These are phyloP conservation scores for Cyberlindnera maritima DNA, from an alignment of 805 yeast species.

Conservation along the genomic window DNA sequence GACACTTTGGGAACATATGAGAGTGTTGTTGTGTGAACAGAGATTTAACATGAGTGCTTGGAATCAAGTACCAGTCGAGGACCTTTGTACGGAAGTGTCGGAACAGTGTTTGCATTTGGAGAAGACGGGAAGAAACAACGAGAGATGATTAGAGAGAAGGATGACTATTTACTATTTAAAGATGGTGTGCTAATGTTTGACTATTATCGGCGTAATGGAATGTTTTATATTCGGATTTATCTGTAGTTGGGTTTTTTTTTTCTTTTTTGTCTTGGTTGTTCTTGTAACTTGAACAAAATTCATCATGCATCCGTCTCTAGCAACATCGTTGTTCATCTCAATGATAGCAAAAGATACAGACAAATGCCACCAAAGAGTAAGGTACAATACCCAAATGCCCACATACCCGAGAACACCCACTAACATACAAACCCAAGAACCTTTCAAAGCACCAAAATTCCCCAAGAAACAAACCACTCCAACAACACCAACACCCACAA, in stretches of 20 bases:
- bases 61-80: constrained; percentile 17
- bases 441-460: constrained; percentile 17
- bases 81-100: constrained; percentile 11
- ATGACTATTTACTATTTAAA: no score
- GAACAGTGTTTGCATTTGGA: constrained; percentile 6
- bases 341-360: background rate
- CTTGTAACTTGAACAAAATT: no score
- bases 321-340: background rate
- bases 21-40: constrained; percentile 44
- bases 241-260: no score
- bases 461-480: constrained; percentile 14
- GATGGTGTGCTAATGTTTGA: no score
- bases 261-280: no score
- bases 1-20: constrained; percentile 51
- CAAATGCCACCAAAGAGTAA: constrained; percentile 23
- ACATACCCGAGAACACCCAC: no score
- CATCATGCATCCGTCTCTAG: no score
- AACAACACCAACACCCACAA: constrained; percentile 15
- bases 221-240: no score
- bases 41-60: constrained; percentile 41
- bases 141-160: background rate
- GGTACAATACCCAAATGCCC: constrained; percentile 5
- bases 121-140: constrained; percentile 1
- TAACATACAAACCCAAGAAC: constrained; percentile 9
- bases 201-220: no score